Conservation (phyloP, 2,329 filamentous ascomycete species). For the Exophiala lecanii-corni region DNA sequence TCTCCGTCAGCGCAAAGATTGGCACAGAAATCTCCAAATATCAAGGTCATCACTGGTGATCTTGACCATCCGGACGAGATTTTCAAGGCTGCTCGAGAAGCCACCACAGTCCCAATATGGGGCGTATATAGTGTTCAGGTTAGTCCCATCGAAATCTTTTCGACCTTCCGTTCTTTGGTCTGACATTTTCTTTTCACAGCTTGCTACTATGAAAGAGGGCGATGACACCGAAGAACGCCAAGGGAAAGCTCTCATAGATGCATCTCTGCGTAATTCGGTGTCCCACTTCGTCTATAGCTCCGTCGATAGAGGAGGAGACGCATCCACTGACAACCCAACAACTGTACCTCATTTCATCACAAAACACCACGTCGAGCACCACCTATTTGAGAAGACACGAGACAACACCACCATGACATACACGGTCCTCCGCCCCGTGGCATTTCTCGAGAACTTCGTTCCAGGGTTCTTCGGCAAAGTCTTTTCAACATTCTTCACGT, state of each 20-base stretch:
- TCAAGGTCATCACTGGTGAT: slow-evolving; percentile 22
- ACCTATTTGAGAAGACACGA: slow-evolving; percentile 25
- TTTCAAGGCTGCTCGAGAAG: slow-evolving; percentile 11
- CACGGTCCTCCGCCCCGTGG: slow-evolving; percentile 27
- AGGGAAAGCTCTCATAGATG: slow-evolving; percentile 36
- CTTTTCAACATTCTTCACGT: slow-evolving; percentile 19
- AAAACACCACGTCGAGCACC: slow-evolving; percentile 28
- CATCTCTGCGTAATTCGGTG: slow-evolving; percentile 30
- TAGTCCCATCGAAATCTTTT: too few relatives aligned
- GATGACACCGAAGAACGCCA: slow-evolving; percentile 31
- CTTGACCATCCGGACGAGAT: slow-evolving; percentile 16
- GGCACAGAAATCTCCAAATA: slow-evolving; percentile 12
- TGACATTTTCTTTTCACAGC: too few relatives aligned
- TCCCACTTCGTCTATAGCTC: slow-evolving; percentile 36
- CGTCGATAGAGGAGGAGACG: slow-evolving; percentile 33
- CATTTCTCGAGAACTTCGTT: slow-evolving; percentile 27
- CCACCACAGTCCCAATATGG: slow-evolving; percentile 14
- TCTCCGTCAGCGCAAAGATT: slow-evolving; percentile 17
- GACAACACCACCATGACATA: slow-evolving; percentile 18
- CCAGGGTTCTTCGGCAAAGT: slow-evolving; percentile 23
- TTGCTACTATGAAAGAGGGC: slow-evolving; percentile 2
- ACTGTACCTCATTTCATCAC: slow-evolving; percentile 28
- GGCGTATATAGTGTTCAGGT: slow-evolving; percentile 25
- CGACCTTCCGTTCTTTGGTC: too few relatives aligned
- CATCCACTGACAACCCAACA: slow-evolving; percentile 23